These are phyloP conservation scores for Coemansia guatemalensis DNA, from an alignment of 192 early-diverging fungal species.

Conservation along the genomic window DNA sequence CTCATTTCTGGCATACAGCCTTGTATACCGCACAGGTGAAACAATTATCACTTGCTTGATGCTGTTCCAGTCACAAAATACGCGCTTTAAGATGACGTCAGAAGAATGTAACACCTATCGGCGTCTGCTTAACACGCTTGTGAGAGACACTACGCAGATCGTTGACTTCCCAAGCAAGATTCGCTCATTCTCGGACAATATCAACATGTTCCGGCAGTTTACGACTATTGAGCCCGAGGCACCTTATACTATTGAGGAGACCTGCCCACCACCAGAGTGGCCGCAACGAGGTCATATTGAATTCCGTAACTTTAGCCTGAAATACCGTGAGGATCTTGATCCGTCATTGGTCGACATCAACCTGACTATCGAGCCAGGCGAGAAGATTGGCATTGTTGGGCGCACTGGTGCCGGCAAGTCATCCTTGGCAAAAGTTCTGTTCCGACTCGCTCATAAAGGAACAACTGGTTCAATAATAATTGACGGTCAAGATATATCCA, in stretches of 20 bases:
- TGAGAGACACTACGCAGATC: slow-evolving; percentile 4
- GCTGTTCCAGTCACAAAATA: slow-evolving; percentile 24
- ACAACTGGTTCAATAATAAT: slow-evolving; percentile 61
- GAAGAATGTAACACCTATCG: slow-evolving; percentile 16
- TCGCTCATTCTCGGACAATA: slow-evolving; percentile 12
- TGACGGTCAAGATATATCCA: slow-evolving; percentile 69
- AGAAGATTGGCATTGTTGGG: slow-evolving; percentile 67
- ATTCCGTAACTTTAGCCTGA: slow-evolving; percentile 58
- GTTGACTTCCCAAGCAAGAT: slow-evolving; percentile 11
- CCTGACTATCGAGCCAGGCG: slow-evolving; percentile 34
- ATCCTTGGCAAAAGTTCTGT: slow-evolving; percentile 67
- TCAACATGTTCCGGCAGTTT: slow-evolving; percentile 33
- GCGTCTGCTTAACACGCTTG: slow-evolving; percentile 1
- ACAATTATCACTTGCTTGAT: slow-evolving; percentile 8
- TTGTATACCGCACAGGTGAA: slow-evolving; percentile 53
- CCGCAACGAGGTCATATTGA: slow-evolving; percentile 60
- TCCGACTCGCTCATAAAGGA: slow-evolving; percentile 63
- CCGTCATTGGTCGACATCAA: slow-evolving; percentile 38
- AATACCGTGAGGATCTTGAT: slow-evolving; percentile 57
- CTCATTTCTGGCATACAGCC: slow-evolving; percentile 47
- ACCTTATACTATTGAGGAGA: slow-evolving; percentile 35
- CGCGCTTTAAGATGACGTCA: slow-evolving; percentile 9
- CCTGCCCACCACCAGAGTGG: slow-evolving; percentile 62
- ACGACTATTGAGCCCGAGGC: slow-evolving; percentile 44
- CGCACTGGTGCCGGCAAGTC: slow-evolving; percentile 79